phyloP scores from a whole-genome alignment of 129 eudicot species.

The Chrysanthemum seticuspe region DNA sequence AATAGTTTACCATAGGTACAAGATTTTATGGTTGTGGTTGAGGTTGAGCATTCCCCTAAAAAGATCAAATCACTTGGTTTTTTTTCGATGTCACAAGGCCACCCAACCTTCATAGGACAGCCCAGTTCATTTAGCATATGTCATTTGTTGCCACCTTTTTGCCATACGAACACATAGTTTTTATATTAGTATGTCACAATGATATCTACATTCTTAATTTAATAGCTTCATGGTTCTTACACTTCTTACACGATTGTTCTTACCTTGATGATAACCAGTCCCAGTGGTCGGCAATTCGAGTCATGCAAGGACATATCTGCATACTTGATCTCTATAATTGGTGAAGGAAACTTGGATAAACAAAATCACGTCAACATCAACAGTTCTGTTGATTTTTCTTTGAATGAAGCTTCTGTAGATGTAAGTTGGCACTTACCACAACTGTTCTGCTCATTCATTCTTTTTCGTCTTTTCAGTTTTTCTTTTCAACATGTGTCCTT shows the following conservation, averaged over 20 bases:
- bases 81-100: background rate
- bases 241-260: background rate
- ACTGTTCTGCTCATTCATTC: background rate
- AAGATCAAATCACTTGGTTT: background rate
- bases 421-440: slow-evolving; percentile 46
- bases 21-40: background rate
- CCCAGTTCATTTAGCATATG: slow-evolving; percentile 5
- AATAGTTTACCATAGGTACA: background rate
- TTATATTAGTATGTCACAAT: background rate
- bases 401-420: slow-evolving; percentile 36
- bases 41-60: background rate
- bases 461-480: background rate
- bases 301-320: slow-evolving; percentile 83
- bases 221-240: slow-evolving; percentile 18
- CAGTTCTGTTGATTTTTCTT: slow-evolving; percentile 23
- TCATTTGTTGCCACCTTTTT: slow-evolving; percentile 7
- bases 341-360: slow-evolving; percentile 41
- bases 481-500: background rate
- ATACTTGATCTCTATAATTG: slow-evolving; percentile 63
- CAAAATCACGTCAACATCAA: slow-evolving; percentile 18
- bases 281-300: slow-evolving; percentile 77
- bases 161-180: slow-evolving; percentile 7
- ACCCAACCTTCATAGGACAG: too few relatives aligned
- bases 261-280: slow-evolving; percentile 54
- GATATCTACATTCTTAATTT: background rate